Evolutionary conservation across 169 alveolate species (phyloP), one percentile per base, ranked within the genome.

Genomic region (Plasmodium malariae): DNA sequence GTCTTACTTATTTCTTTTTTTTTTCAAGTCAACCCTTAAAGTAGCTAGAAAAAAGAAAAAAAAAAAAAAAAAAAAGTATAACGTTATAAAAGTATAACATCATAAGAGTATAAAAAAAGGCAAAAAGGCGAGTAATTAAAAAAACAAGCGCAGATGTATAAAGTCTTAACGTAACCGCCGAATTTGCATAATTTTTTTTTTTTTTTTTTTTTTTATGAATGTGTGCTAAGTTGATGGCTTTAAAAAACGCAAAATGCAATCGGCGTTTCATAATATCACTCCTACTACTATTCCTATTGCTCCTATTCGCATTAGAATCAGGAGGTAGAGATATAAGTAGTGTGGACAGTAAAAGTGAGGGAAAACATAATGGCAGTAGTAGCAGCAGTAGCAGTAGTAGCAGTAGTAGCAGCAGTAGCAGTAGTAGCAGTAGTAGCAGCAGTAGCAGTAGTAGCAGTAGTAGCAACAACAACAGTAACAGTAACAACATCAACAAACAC

Each of bases 221-320:
- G 28, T 67, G 60, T 67, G 40, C 36, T 32, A 85, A 12, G 68
- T 83, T 83, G 3, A 83, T 83, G 91, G 91, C 65, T 32, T 30
- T 65, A 40, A 19, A 55, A 67, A 37, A 67, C n/a, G 59, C 48
- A 83, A 83, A 67, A 83, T 68, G 73, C 78, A 76, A 34, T 30
- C 19, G 36, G 7, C 19, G 67, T 49, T 76, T 63, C 30, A 49
- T 62, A 28, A 21, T n/a, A n/a, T n/a, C 37, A 21, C 45, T 45
- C 1, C 28, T 60, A 9, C 74, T 76, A n/a, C 19, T 62, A 54
- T 30, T 26, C 19, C 28, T 54, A 24, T n/a, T 62, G 7, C 19
- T 59, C 1, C 40, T 76, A 24, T 63, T 2, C 14, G n/a, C 19
- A 19, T 40, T 43, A 11, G 37, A 34, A 21, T 43, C 28, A 11